Percentiles rank a stretch among this genome's conserved stretches.
phyloP scores from a whole-genome alignment of 257 asterid species.

The Haberlea rhodopensis region DNA sequence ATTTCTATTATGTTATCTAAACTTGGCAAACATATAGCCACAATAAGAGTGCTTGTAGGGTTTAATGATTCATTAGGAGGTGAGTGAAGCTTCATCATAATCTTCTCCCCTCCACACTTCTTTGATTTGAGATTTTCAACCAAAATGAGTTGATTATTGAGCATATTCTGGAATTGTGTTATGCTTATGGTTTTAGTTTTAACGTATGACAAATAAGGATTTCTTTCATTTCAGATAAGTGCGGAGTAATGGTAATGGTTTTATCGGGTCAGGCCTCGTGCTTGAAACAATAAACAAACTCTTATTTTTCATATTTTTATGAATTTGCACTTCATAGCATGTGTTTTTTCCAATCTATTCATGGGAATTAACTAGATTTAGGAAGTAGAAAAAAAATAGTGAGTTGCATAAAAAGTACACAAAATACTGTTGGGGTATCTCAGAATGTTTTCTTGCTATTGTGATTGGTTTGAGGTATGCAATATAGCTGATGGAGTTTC shows the following conservation, averaged over 20 bases:
- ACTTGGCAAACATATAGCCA: too few relatives aligned
- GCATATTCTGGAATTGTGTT: not conserved
- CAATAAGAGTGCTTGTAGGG: not conserved
- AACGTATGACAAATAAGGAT: not conserved
- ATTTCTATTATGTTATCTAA: too few relatives aligned
- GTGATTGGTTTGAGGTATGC: conserved; percentile 12
- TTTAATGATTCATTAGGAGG: not conserved
- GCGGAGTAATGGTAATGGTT: too few relatives aligned
- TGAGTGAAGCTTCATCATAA: not conserved
- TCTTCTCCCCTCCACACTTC: not conserved
- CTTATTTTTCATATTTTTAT: too few relatives aligned
- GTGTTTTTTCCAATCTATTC: conserved; percentile 9
- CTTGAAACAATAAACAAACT: too few relatives aligned
- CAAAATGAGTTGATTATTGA: not conserved
- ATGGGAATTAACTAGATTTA: not conserved
- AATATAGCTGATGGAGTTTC: not conserved
- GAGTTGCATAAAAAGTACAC: not conserved
- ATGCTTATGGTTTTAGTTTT: not conserved
- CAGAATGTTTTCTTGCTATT: conserved; percentile 1
- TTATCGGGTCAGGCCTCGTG: too few relatives aligned
- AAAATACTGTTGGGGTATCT: not conserved
- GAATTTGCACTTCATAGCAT: too few relatives aligned
- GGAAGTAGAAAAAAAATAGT: not conserved
- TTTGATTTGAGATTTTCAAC: not conserved
- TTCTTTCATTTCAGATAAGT: not conserved